Base-by-base conservation (phyloP, 2,329 filamentous ascomycete genomes). In the Phaeoacremonium minimum region DNA sequence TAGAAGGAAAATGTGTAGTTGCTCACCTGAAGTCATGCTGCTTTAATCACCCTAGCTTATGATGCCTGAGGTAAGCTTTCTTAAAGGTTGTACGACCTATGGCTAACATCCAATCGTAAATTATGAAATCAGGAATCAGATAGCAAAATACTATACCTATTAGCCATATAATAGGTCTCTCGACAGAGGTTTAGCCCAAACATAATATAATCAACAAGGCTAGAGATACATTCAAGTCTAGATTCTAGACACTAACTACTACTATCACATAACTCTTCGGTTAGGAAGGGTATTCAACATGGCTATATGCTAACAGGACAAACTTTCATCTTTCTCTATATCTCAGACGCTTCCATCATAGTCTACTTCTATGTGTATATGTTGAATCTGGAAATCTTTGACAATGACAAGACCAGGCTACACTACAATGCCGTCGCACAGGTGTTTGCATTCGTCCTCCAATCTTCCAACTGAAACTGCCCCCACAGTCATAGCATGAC, bases 221-320 rank as follows among this genome's bases (percentile, higher is more conserved):
- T 6, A 51, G 52, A 12, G 31, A 59, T 6, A 51, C 38, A 26
- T 58, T 55, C 19, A 31, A 14, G 9, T 61, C 61, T 15, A 33
- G 41, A 7, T 46, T 56, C 0, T 57, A 34, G 40, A 9, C 28
- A 13, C 58, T 66, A 18, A 38, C 47, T 28, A 49, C 60, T 15
- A 60, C 61, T 16, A 56, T 61, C 6, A 64, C 56, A 3, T 53
- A 65, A 41, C 52, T 67, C 6, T 67, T 64, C 45, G 49, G 43
- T 64, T 4, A 47, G 51, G 20, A 61, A 58, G 32, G 46, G 53
- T 22, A 54, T 59, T n/a, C 48, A 47, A 33, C 60, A 59, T 32
- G 55, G 60, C 4, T 64, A 64, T 35, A 36, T 64, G 5, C 57
- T 44, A 30, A 61, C 55, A 4, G 53, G 56, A 22, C 35, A 61